phyloP scores from a whole-genome alignment of 176 grass and related monocot species.

The Musa schizocarpa region DNA sequence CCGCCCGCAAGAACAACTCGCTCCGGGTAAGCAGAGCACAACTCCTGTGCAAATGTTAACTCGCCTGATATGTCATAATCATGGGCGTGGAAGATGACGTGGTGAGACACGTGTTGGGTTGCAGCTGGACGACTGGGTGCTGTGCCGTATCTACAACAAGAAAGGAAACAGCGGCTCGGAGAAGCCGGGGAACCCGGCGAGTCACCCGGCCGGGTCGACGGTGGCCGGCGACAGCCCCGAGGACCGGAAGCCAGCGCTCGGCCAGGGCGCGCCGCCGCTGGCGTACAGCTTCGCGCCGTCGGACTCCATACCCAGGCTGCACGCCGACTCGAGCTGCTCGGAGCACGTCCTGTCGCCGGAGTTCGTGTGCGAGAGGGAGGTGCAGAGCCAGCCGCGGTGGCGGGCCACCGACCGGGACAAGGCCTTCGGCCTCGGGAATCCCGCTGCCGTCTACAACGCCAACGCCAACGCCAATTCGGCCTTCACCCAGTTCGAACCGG shows the following conservation, averaged over 20 bases:
- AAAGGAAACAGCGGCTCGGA: slow-evolving; percentile 25
- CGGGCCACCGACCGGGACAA: slow-evolving; percentile 17
- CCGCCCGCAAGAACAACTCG: slow-evolving; percentile 21
- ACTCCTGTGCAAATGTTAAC: background rate
- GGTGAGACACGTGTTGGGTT: background rate
- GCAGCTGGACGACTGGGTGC: slow-evolving; percentile 39
- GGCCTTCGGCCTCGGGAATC: background rate
- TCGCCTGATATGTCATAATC: background rate
- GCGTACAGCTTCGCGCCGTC: slow-evolving; percentile 51
- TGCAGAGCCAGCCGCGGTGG: slow-evolving; percentile 85
- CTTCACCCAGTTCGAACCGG: slow-evolving; percentile 19
- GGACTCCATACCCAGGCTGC: slow-evolving; percentile 76
- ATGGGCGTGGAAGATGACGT: background rate
- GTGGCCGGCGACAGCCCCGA: background rate
- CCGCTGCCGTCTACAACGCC: background rate
- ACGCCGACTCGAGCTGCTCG: slow-evolving; percentile 87
- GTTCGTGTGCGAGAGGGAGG: slow-evolving; percentile 53
- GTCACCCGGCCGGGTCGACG: background rate
- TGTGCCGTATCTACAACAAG: slow-evolving; percentile 42
- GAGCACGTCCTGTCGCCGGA: slow-evolving; percentile 74
- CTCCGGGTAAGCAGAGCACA: background rate
- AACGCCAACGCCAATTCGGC: slow-evolving; percentile 11
- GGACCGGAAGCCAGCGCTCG: slow-evolving; percentile 54
- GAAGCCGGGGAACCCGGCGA: slow-evolving; percentile 7
- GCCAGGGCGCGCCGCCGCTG: slow-evolving; percentile 22